These are phyloP conservation scores for Aspergillus novofumigatus DNA, from an alignment of 2,329 filamentous ascomycete genomes.

Conservation along the genomic window DNA sequence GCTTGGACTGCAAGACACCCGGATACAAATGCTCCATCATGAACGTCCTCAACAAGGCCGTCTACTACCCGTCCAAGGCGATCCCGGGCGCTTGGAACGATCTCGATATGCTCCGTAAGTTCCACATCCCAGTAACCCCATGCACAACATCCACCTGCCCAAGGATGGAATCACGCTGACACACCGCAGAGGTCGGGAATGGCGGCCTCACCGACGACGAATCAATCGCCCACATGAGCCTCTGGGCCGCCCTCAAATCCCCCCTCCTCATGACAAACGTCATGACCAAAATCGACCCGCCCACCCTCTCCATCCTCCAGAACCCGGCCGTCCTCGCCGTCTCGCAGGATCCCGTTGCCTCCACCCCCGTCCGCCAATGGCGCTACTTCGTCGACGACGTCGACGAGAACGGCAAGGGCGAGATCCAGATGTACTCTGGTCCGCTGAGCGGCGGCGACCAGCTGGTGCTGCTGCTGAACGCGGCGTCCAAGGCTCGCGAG, in stretches of 20 bases:
- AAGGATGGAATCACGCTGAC: background rate
- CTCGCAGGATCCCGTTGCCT: background rate
- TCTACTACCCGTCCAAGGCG: conserved; percentile 37
- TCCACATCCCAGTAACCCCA: no score
- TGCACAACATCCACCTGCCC: no score
- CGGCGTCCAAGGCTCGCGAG: conserved; percentile 36
- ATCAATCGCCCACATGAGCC: conserved; percentile 42
- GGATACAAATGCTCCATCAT: conserved; percentile 48
- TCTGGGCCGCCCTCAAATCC: conserved; percentile 48
- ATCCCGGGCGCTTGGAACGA: conserved; percentile 47
- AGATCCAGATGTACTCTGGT: conserved; percentile 51
- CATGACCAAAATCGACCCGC: conserved; percentile 36
- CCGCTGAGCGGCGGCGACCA: conserved; percentile 44
- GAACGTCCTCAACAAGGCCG: conserved; percentile 50
- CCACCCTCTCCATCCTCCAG: conserved; percentile 39
- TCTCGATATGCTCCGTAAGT: conserved; percentile 36
- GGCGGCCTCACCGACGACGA: conserved; percentile 38
- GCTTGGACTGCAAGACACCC: conserved; percentile 41
- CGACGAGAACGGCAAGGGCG: conserved; percentile 42
- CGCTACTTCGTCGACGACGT: conserved; percentile 40
- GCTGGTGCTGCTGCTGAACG: conserved; percentile 51
- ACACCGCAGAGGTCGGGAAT: conserved; percentile 42
- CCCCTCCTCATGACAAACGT: conserved; percentile 48
- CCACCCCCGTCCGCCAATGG: conserved; percentile 43
- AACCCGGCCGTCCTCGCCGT: background rate